Percentiles rank a stretch among this genome's conserved stretches.
Conservation (phyloP, 768 basidiomycete genomes). For the Crepidotus variabilis region DNA sequence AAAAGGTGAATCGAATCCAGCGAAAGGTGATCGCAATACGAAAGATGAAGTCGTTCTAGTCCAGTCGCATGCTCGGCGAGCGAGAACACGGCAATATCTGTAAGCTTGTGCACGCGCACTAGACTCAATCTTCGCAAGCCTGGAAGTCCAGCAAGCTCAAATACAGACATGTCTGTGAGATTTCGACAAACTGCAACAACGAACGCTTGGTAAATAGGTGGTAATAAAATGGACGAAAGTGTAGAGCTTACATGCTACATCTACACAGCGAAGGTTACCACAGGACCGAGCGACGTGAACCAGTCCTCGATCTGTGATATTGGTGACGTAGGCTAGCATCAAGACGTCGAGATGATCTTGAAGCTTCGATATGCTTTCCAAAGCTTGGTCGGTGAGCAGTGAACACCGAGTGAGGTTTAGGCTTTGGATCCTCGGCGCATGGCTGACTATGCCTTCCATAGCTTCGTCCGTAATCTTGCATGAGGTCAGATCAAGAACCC, state of each 20-base stretch:
- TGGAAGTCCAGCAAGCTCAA: slow-evolving; percentile 70
- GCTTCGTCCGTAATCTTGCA: slow-evolving; percentile 77
- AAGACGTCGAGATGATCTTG: slow-evolving; percentile 76
- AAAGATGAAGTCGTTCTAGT: slow-evolving; percentile 80
- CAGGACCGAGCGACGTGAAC: slow-evolving; percentile 68
- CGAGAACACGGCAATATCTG: slow-evolving; percentile 77
- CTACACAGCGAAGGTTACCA: slow-evolving; percentile 71
- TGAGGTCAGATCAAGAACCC: slow-evolving; percentile 73
- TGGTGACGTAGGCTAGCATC: slow-evolving; percentile 74
- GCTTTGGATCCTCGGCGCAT: slow-evolving; percentile 74
- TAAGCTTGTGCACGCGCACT: slow-evolving; percentile 77
- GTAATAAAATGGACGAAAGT: slow-evolving; percentile 9
- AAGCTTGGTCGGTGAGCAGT: slow-evolving; percentile 64
- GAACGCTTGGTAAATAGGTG: slow-evolving; percentile 6
- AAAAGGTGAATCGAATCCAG: slow-evolving; percentile 73
- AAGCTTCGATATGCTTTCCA: slow-evolving; percentile 67
- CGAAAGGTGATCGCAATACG: slow-evolving; percentile 80
- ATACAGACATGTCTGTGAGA: slow-evolving; percentile 81
- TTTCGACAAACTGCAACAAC: slow-evolving; percentile 62
- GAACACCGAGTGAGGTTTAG: slow-evolving; percentile 77
- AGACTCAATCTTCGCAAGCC: slow-evolving; percentile 75
- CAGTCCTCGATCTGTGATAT: slow-evolving; percentile 76
- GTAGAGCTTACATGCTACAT: slow-evolving; percentile 73
- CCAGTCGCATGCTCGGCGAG: slow-evolving; percentile 67
- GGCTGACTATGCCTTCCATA: slow-evolving; percentile 67